phyloP scores from a whole-genome alignment of 306 rosid species.

The Prunus kanzakura region DNA sequence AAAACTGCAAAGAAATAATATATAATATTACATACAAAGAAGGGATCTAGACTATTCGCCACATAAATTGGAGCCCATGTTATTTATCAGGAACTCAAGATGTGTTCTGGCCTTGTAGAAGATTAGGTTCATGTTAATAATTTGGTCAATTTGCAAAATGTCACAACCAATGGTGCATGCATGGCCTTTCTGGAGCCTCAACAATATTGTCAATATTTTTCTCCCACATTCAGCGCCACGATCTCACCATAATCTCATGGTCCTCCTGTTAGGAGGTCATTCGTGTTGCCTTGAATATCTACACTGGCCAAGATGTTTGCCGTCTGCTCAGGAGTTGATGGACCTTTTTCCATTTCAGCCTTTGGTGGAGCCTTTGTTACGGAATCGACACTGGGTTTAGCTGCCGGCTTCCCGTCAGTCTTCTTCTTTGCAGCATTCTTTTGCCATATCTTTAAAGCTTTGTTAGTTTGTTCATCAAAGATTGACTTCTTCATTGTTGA shows the following conservation, averaged over 20 bases:
- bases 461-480: conserved; percentile 89
- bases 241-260: neutral
- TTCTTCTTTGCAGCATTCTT: conserved; percentile 64
- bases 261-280: neutral
- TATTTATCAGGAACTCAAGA: neutral
- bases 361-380: conserved; percentile 27
- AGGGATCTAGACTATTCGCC: neutral
- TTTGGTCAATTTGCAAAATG: neutral
- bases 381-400: conserved; percentile 28
- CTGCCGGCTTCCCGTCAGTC: conserved; percentile 25
- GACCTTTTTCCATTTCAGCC: neutral
- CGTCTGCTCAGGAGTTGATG: neutral
- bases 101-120: neutral
- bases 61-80: conserved; percentile 1
- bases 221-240: neutral
- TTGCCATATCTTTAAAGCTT: conserved; percentile 76
- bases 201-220: neutral
- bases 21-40: neutral
- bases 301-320: conserved; percentile 24
- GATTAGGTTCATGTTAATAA: neutral
- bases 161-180: neutral
- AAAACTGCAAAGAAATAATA: neutral
- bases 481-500: conserved; percentile 93
- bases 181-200: neutral
- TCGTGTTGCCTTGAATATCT: conserved; percentile 9